phyloP scores from a whole-genome alignment of 192 early-diverging fungal species.

The Coemansia sp. region DNA sequence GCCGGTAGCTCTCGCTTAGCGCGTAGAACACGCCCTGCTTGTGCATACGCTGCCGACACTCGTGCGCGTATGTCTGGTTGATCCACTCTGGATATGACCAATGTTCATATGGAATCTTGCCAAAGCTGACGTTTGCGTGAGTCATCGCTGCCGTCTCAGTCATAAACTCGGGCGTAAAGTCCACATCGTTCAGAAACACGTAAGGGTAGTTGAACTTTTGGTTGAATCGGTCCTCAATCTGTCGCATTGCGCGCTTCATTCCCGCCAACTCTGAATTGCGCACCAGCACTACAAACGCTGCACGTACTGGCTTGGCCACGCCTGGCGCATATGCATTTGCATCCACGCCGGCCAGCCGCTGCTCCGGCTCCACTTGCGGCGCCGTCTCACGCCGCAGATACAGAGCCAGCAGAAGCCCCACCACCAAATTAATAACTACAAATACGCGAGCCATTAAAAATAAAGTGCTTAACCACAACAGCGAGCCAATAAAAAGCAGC shows the following conservation, averaged over 20 bases:
- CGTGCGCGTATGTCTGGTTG: constrained; percentile 58
- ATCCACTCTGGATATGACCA: constrained; percentile 85
- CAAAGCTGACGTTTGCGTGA: constrained; percentile 62
- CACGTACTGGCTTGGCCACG: constrained; percentile 50
- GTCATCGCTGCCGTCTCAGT: constrained; percentile 57
- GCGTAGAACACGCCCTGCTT: constrained; percentile 61
- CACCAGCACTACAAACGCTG: constrained; percentile 75
- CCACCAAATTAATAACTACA: constrained; percentile 16
- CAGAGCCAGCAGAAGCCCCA: constrained; percentile 34
- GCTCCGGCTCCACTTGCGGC: not conserved
- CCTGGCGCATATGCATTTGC: constrained; percentile 19
- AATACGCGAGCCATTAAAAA: constrained; percentile 11
- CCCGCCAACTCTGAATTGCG: constrained; percentile 68
- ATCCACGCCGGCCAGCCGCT: constrained; percentile 18
- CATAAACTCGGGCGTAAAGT: constrained; percentile 71
- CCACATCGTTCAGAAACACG: constrained; percentile 81
- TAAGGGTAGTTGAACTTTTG: constrained; percentile 77
- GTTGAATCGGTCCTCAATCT: constrained; percentile 83
- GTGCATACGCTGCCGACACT: constrained; percentile 59
- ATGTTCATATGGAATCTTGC: constrained; percentile 66
- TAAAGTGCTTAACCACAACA: not conserved
- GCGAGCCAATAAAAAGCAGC: too few species aligned
- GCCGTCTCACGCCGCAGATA: not conserved
- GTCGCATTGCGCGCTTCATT: constrained; percentile 62
- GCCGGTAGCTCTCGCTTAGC: constrained; percentile 67